Evolutionary conservation across 2,329 filamentous ascomycete species (phyloP).

Genomic region (Hymenoscyphus albidus): DNA sequence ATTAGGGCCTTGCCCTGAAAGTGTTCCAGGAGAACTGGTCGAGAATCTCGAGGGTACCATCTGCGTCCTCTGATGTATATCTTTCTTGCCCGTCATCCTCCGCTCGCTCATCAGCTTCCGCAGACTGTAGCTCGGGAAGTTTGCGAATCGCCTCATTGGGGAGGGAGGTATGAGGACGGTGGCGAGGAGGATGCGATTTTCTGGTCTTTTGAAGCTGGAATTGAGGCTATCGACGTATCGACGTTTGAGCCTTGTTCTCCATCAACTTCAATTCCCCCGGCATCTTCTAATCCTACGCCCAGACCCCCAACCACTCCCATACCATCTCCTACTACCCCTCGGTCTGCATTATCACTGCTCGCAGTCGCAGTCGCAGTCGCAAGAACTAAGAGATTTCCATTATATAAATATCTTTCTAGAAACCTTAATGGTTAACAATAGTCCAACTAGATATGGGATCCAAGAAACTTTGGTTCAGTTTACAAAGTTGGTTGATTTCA

Average conservation of each 20-base stretch:
- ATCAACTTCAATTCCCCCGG: not conserved
- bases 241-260: not conserved
- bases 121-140: conserved; percentile 6
- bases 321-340: not conserved
- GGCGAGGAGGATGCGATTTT: not conserved
- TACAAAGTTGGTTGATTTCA: too few relatives aligned
- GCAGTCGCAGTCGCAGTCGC: not conserved
- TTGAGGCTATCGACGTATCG: not conserved
- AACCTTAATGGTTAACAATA: too few relatives aligned
- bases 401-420: too few relatives aligned
- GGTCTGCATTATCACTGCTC: not conserved
- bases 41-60: conserved; percentile 16
- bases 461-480: too few relatives aligned
- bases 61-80: conserved; percentile 16
- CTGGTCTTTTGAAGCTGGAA: not conserved
- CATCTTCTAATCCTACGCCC: not conserved
- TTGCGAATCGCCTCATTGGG: conserved; percentile 17
- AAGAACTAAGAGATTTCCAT: too few relatives aligned
- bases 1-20: conserved; percentile 14
- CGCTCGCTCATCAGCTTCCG: not conserved
- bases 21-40: conserved; percentile 20
- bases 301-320: not conserved
- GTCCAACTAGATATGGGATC: too few relatives aligned
- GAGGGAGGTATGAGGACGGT: not conserved
- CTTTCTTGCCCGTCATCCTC: not conserved